These are phyloP conservation scores for Basidiobolus meristosporus DNA, from an alignment of 371 early-diverging fungal genomes.

Conservation along the genomic window DNA sequence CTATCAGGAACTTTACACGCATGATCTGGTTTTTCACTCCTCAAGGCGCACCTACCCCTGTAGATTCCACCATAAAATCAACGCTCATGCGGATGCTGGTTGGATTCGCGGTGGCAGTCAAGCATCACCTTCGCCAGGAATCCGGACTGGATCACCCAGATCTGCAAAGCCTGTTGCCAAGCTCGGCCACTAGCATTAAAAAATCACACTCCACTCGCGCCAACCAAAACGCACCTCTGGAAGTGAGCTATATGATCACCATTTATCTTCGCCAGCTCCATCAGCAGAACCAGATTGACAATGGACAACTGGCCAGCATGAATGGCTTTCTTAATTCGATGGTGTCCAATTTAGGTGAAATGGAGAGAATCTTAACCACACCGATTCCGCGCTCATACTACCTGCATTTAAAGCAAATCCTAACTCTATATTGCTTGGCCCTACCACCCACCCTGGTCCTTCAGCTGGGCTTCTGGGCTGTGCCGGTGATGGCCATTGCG, in stretches of 20 bases:
- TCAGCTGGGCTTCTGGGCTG: slow-evolving; percentile 12
- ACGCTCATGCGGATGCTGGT: slow-evolving; percentile 50
- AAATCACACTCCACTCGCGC: neutral
- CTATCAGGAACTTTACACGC: slow-evolving; percentile 34
- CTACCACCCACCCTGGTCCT: slow-evolving; percentile 46
- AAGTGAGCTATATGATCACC: slow-evolving; percentile 16
- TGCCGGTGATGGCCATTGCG: slow-evolving; percentile 30
- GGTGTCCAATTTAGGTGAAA: slow-evolving; percentile 20
- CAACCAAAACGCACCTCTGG: slow-evolving; percentile 19
- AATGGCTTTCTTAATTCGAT: slow-evolving; percentile 11
- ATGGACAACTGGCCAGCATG: slow-evolving; percentile 10
- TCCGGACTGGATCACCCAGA: slow-evolving; percentile 16
- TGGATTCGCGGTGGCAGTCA: slow-evolving; percentile 44
- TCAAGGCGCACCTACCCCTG: slow-evolving; percentile 15
- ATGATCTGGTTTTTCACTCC: slow-evolving; percentile 39
- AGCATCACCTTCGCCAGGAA: slow-evolving; percentile 51
- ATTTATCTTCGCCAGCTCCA: slow-evolving; percentile 12
- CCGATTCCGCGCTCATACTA: slow-evolving; percentile 71
- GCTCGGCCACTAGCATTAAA: neutral
- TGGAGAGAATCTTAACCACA: slow-evolving; percentile 56
- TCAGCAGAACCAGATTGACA: slow-evolving; percentile 7
- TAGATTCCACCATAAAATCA: slow-evolving; percentile 35
- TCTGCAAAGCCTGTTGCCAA: slow-evolving; percentile 4
- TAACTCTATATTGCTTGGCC: slow-evolving; percentile 39
- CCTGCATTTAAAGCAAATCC: slow-evolving; percentile 50